Evolutionary conservation across 2,329 filamentous ascomycete genomes (phyloP), one percentile per base, ranked within the genome.

Genomic region (Lojkania enalia): DNA sequence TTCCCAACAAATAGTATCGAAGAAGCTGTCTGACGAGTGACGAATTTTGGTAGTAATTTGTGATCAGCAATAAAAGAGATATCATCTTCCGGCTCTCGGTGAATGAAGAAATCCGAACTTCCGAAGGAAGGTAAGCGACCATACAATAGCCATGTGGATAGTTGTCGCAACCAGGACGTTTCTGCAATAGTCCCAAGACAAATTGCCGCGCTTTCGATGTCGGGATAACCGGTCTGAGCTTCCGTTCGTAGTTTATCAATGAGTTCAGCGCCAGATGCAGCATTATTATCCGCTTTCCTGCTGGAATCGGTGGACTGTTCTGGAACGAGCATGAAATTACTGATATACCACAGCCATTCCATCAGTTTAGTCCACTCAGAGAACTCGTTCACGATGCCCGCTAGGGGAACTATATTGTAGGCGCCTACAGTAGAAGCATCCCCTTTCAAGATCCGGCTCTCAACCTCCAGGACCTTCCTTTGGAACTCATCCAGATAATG

Each of bases 1-100:
- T 87, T 88, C 9, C 94, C 94, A 50, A 96, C 86, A 62, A 96
- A 96, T 4, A 96, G 74, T 66, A 97, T 89, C 0, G 91, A 96
- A 3, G 82, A 78, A 5, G 89, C 90, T 1, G 89, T 88, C 3
- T 84, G 74, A 0, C 80, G 68, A 0, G 84, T 85, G 5, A 96
- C 88, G 62, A 96, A 95, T 11, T 82, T 83, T 0, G 94, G 94
- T 2, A 95, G 69, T 5, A 95, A 71, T 14, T 76, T 74, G 46
- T 65, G 63, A 21, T 63, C 52, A 13, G 67, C 39, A 5, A 54
- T 36, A 37, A 69, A 67, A 0, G 50, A 41, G 13, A 57, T 44
- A 35, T 74, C 63, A 32, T 67, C 53, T 30, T 66, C 61, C 19
- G 66, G 65, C 39, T 71, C 61, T 39, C 64, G 59, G 19, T 69